Evolutionary conservation across 148 eudicot species (phyloP).

Genomic region (Vaccinium myrtillus): DNA sequence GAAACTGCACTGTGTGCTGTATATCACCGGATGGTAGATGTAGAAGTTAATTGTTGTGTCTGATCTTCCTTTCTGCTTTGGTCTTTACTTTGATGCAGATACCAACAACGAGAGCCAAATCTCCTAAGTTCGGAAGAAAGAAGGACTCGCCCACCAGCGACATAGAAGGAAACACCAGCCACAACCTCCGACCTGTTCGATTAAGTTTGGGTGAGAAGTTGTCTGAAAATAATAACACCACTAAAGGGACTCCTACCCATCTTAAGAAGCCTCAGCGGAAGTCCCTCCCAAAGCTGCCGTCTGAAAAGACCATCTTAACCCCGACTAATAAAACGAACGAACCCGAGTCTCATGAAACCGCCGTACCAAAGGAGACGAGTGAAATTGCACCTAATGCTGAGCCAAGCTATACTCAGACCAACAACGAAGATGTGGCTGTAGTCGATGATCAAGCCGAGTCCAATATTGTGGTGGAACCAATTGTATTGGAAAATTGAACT

Average conservation of each 20-base stretch:
- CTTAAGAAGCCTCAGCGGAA: conserved; percentile 38
- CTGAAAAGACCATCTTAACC: conserved; percentile 25
- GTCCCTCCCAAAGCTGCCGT: conserved; percentile 27
- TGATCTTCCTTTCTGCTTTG: not conserved
- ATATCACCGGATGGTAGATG: not conserved
- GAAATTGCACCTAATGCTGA: conserved; percentile 13
- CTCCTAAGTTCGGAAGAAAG: conserved; percentile 84
- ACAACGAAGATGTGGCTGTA: conserved; percentile 1
- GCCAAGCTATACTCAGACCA: conserved; percentile 2
- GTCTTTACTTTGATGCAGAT: conserved; percentile 38
- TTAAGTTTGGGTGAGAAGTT: conserved; percentile 62
- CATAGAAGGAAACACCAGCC: conserved; percentile 36
- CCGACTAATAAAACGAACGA: conserved; percentile 8
- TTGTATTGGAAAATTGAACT: conserved; percentile 25
- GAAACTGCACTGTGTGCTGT: not conserved
- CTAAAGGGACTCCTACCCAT: conserved; percentile 36
- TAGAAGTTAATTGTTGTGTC: not conserved
- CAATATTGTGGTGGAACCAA: conserved; percentile 18
- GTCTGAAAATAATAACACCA: conserved; percentile 33
- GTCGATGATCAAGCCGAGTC: conserved; percentile 23
- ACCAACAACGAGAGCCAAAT: conserved; percentile 76
- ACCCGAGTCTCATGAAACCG: not conserved
- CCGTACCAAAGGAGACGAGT: not conserved
- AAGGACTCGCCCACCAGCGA: conserved; percentile 51
- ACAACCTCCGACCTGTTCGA: conserved; percentile 37